Conservation (phyloP, 371 early-diverging fungal species). For the Phascolomyces articulosus region DNA sequence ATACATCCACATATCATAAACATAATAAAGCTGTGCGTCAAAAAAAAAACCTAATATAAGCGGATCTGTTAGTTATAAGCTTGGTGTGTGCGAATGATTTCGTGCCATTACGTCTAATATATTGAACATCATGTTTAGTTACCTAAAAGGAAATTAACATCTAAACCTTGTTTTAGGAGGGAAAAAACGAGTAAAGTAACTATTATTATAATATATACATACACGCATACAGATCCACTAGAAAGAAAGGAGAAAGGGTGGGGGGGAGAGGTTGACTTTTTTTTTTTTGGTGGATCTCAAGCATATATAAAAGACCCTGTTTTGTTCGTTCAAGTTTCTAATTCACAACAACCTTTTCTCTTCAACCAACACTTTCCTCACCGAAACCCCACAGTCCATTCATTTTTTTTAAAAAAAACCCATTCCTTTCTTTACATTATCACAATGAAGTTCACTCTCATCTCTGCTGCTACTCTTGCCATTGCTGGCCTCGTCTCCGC, state of each 20-base stretch:
- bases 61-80: background rate
- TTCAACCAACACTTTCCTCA: background rate
- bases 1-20: too few relatives aligned
- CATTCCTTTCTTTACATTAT: slow-evolving; percentile 10
- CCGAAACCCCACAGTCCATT: slow-evolving; percentile 16
- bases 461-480: slow-evolving; percentile 15
- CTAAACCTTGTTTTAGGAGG: background rate
- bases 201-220: background rate
- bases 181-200: background rate
- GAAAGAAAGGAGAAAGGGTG: too few relatives aligned
- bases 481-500: slow-evolving; percentile 15
- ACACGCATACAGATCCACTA: too few relatives aligned
- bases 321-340: background rate
- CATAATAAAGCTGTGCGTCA: too few relatives aligned
- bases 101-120: slow-evolving; percentile 7
- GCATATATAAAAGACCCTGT: background rate
- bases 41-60: too few relatives aligned
- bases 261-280: too few relatives aligned
- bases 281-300: background rate
- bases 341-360: background rate
- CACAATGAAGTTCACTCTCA: slow-evolving; percentile 17
- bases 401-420: background rate
- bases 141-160: slow-evolving; percentile 8
- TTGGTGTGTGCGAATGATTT: slow-evolving; percentile 4
- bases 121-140: slow-evolving; percentile 13